Base-by-base conservation (phyloP, 495 filamentous ascomycete genomes). In the Pseudoneurospora amorphoporcata region DNA sequence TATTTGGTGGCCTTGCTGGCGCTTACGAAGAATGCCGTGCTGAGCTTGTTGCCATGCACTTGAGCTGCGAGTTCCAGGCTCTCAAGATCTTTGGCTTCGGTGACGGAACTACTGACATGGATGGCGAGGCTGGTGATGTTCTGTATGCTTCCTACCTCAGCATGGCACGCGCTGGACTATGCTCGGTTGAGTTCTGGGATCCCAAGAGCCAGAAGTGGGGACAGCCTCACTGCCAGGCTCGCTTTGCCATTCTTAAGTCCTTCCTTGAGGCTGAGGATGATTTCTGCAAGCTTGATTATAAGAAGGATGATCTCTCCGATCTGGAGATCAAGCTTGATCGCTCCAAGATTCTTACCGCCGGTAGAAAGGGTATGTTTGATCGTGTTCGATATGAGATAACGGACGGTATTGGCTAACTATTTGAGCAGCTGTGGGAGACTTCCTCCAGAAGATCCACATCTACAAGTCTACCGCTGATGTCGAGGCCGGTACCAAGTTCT, bases 391-490 rank as follows among this genome's bases (percentile, higher is more conserved):
- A n/a, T 19, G 23, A 17, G 12, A 10, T 58, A 14, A 32, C 14
- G 37, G 39, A n/a, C 65, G 10, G 19, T 23, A 37, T 41, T 23
- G 16, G 42, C 71, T 77, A 70, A 78, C 45, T 6, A 14, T 29
- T 3, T 2, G 8, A 4, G 86, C 87, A 43, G 94, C 95, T 2
- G 92, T 99, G 14, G 94, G 93, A 73, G 85, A 87, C n/a, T 97
- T 96, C 76, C 83, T 98, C 70, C 93, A 93, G 82, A 95, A 97
- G 81, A 80, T 98, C 70, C 95, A 98, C 81, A 84, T 98, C 58
- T 97, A 91, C 84, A 98, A 98, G 86, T 89, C 90, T 29, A 97
- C 92, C 2, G 95, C 94, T 3, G 95, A 99, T 78, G 81, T 94
- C 16, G 87, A 91, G 71, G 86, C 83, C 3, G 95, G 92, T 43